Base-by-base conservation (phyloP, 1,284 basidiomycete genomes). In the Malassezia brasiliensis region DNA sequence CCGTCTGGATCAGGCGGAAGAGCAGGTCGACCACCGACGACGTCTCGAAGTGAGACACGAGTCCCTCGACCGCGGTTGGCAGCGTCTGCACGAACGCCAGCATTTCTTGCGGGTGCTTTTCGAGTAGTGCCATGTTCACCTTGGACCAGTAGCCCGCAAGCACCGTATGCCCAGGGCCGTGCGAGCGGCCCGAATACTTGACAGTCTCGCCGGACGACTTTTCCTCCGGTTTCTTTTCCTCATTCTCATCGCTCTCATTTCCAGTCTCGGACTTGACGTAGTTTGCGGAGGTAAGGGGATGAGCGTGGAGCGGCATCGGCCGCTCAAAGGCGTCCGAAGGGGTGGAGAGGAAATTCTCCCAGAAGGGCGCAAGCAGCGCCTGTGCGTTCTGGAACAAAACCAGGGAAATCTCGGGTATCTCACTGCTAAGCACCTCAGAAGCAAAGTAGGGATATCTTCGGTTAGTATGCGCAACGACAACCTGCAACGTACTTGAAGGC, bases 401-500 rank as follows among this genome's bases (percentile, higher is more conserved):
- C 74, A 93, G 88, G 47, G 90, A 84, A 65, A 98, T 87, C 19
- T 86, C 87, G 85, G 90, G 94, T 75, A 94, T 85, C 68, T 96
- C 91, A 77, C 86, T 87, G 76, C 90, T 91, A 34, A 99, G 81
- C 30, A 98, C 90, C 76, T 99, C 94, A 15, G 91, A 90, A 15
- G 90, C 87, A 32, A 94, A 83, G 70, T 89, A 88, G 0, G 93
- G 90, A 75, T 91, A 96, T 77, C 65, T 62, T 10, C 19, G 20
- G 44, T 47, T 44, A 47, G 42, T 31, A 42, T 45, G 25, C 25
- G 25, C 25, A 7, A 28, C 25, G 7, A 28, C 25, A 7, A 28
- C 25, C 7, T 28, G 25, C 8, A 1, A 62, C 64, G 46, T 51
- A 66, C 67, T 74, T 74, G 62, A 74, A 74, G 19, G 65, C 65